phyloP scores from a whole-genome alignment of 805 yeast species.

The Wickerhamomyces rabaulensis region DNA sequence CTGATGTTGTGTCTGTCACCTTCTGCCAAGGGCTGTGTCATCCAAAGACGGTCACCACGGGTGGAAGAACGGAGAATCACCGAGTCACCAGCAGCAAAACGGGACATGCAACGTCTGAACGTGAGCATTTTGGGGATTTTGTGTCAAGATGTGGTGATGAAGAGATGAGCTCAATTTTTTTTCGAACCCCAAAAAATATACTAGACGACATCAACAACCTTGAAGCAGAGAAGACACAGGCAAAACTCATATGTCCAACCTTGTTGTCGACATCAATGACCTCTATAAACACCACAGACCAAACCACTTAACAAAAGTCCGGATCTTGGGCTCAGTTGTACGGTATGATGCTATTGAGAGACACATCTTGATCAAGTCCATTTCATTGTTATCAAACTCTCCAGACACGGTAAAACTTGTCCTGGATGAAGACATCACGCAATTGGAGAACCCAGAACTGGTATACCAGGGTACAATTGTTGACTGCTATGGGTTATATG shows the following conservation, averaged over 20 bases:
- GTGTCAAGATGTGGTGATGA: not conserved
- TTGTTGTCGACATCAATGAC: conserved; percentile 10
- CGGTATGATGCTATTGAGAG: conserved; percentile 14
- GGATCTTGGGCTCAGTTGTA: conserved; percentile 17
- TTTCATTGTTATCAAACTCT: conserved; percentile 8
- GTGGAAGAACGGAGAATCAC: conserved; percentile 16
- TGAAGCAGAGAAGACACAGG: no score
- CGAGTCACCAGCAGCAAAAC: conserved; percentile 13
- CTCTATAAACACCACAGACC: conserved; percentile 2
- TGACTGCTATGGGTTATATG: conserved; percentile 14
- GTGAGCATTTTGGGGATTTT: not conserved
- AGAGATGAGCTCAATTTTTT: not conserved
- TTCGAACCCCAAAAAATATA: no score
- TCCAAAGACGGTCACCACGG: conserved; percentile 19
- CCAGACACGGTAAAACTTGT: conserved; percentile 4
- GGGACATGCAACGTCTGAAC: conserved; percentile 6
- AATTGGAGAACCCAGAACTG: conserved; percentile 11
- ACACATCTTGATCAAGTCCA: conserved; percentile 11
- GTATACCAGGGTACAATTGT: conserved; percentile 17
- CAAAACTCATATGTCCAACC: conserved; percentile 8
- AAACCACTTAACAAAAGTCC: conserved; percentile 14
- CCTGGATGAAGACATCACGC: conserved; percentile 10
- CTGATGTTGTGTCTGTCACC: conserved; percentile 19
- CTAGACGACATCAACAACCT: no score
- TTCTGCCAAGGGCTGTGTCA: conserved; percentile 19